These are phyloP conservation scores for Ustilago loliicola DNA, from an alignment of 1,284 basidiomycete genomes.

Conservation along the genomic window DNA sequence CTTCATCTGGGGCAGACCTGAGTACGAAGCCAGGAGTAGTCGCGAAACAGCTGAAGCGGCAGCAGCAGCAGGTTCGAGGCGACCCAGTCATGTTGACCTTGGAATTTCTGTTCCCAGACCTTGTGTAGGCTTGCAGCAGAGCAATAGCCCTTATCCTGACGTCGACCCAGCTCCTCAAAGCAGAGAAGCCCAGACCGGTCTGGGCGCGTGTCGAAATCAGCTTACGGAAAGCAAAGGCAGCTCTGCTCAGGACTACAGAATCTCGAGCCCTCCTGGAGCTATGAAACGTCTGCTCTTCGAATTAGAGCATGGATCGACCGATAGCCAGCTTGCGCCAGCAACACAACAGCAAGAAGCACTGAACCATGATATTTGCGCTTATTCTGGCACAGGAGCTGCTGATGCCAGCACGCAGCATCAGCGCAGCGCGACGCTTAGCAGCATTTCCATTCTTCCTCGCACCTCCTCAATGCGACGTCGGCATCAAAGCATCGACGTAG, in stretches of 20 bases:
- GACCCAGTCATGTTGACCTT: background rate
- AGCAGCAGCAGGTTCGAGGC: background rate
- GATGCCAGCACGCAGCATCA: slow-evolving; percentile 3
- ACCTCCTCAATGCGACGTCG: slow-evolving; percentile 21
- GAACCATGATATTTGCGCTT: background rate
- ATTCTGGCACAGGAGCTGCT: background rate
- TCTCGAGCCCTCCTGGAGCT: slow-evolving; percentile 20
- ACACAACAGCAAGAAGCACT: background rate
- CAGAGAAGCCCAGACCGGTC: too few species aligned
- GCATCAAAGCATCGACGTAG: slow-evolving; percentile 16
- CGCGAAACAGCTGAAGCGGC: background rate
- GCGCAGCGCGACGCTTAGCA: slow-evolving; percentile 7
- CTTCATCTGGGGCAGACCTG: slow-evolving; percentile 15
- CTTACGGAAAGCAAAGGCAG: background rate
- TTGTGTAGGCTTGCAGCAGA: background rate
- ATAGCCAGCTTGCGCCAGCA: background rate
- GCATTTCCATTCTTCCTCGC: slow-evolving; percentile 5
- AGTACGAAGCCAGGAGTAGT: background rate
- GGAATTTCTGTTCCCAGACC: slow-evolving; percentile 6
- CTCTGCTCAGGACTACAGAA: background rate
- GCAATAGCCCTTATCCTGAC: background rate
- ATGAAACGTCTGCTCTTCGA: slow-evolving; percentile 18
- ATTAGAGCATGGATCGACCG: slow-evolving; percentile 8
- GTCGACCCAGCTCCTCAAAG: background rate
- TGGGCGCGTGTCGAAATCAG: background rate